phyloP scores from a whole-genome alignment of 2,329 filamentous ascomycete species.

The Aspergillus fijiensis region DNA sequence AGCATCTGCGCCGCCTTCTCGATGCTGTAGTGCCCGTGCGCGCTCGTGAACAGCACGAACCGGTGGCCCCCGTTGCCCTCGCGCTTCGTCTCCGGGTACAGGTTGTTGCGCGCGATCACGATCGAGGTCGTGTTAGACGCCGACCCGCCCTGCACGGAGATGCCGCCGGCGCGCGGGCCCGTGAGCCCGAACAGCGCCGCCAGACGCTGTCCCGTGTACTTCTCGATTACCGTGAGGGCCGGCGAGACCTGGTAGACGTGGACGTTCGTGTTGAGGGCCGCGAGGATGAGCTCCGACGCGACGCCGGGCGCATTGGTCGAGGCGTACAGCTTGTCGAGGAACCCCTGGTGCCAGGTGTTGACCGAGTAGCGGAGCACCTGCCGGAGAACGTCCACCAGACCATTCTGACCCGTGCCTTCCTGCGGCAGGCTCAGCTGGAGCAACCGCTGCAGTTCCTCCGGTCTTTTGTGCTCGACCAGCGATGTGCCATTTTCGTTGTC shows the following conservation, averaged over 20 bases:
- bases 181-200: slow-evolving; percentile 75
- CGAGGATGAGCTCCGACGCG: slow-evolving; percentile 78
- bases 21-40: slow-evolving; percentile 89
- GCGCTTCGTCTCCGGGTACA: slow-evolving; percentile 76
- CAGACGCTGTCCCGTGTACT: slow-evolving; percentile 70
- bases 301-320: slow-evolving; percentile 85
- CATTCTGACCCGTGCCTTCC: slow-evolving; percentile 62
- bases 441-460: slow-evolving; percentile 59
- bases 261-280: slow-evolving; percentile 86
- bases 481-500: slow-evolving; percentile 46
- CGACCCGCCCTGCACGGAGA: slow-evolving; percentile 76
- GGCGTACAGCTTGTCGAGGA: slow-evolving; percentile 93
- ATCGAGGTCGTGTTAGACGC: slow-evolving; percentile 83
- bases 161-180: slow-evolving; percentile 67
- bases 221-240: slow-evolving; percentile 82
- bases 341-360: slow-evolving; percentile 98
- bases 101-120: slow-evolving; percentile 80
- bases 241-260: slow-evolving; percentile 95
- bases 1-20: slow-evolving; percentile 92
- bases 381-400: slow-evolving; percentile 68
- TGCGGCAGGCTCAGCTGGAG: slow-evolving; percentile 55
- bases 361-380: slow-evolving; percentile 80
- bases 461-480: slow-evolving; percentile 64
- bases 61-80: slow-evolving; percentile 63
- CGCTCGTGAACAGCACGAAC: slow-evolving; percentile 84